Evolutionary conservation across 768 basidiomycete species (phyloP).

Genomic region (Phlebiopsis flavidoalba): DNA sequence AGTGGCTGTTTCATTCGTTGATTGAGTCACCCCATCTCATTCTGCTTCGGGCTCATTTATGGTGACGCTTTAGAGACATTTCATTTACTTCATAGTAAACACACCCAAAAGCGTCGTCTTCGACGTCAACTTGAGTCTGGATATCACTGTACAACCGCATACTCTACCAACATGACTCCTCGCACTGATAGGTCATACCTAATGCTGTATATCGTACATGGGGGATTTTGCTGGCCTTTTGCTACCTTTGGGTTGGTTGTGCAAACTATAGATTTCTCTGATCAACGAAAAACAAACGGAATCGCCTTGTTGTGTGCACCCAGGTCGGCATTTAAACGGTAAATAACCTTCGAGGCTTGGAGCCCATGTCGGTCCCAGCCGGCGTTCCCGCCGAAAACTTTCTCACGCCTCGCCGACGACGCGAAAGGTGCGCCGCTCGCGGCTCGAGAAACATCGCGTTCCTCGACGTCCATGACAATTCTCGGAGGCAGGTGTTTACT

Average conservation of each 20-base stretch:
- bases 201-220: neutral
- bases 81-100: constrained; percentile 1
- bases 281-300: neutral
- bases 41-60: neutral
- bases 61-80: constrained; percentile 1
- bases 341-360: neutral
- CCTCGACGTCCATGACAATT: neutral
- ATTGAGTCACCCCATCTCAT: neutral
- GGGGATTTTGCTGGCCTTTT: neutral
- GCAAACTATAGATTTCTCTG: neutral
- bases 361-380: neutral
- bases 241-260: neutral
- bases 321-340: neutral
- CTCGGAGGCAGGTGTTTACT: neutral
- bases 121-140: constrained; percentile 3
- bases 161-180: constrained; percentile 1
- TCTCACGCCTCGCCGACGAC: neutral
- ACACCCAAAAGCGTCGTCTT: neutral
- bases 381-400: neutral
- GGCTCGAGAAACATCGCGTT: neutral
- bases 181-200: neutral
- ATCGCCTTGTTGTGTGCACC: neutral
- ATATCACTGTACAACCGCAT: constrained; percentile 5
- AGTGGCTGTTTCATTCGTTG: neutral
- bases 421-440: neutral